Evolutionary conservation across 148 eudicot genomes (phyloP).

Genomic region (Nepenthes gracilis): DNA sequence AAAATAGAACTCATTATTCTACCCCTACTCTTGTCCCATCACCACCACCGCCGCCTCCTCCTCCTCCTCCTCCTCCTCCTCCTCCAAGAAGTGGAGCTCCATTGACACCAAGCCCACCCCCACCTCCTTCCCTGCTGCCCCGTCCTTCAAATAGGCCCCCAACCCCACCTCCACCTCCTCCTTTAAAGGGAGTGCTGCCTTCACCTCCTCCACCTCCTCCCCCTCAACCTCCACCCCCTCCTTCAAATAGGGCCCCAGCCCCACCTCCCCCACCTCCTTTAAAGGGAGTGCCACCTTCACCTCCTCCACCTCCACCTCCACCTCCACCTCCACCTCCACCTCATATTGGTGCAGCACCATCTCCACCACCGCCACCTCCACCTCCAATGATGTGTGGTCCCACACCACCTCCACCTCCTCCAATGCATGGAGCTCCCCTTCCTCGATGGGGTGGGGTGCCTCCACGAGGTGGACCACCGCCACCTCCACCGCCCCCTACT

Average conservation of each 20-base stretch:
- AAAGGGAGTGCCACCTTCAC: constrained; percentile 9
- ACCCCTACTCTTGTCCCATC: constrained; percentile 16
- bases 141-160: constrained; percentile 16
- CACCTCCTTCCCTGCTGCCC: constrained; percentile 11
- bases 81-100: constrained; percentile 6
- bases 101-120: constrained; percentile 14
- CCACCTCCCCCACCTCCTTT: constrained; percentile 23
- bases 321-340: constrained; percentile 20
- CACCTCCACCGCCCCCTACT: constrained; percentile 27
- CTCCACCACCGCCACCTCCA: constrained; percentile 19
- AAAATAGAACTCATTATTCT: constrained; percentile 2
- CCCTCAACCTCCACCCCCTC: constrained; percentile 22
- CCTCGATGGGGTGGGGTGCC: constrained; percentile 6
- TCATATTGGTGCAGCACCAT: constrained; percentile 1
- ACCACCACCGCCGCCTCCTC: constrained; percentile 9
- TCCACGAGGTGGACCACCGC: constrained; percentile 12
- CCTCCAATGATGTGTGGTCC: constrained; percentile 1
- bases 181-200: not conserved
- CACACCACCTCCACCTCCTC: constrained; percentile 29
- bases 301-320: constrained; percentile 28
- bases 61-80: constrained; percentile 11
- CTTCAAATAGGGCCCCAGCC: constrained; percentile 2
- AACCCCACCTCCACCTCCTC: constrained; percentile 11
- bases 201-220: constrained; percentile 14
- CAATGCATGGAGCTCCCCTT: constrained; percentile 4